Conservation (phyloP, 2,329 filamentous ascomycete genomes). For the Rutstroemia sp. region DNA sequence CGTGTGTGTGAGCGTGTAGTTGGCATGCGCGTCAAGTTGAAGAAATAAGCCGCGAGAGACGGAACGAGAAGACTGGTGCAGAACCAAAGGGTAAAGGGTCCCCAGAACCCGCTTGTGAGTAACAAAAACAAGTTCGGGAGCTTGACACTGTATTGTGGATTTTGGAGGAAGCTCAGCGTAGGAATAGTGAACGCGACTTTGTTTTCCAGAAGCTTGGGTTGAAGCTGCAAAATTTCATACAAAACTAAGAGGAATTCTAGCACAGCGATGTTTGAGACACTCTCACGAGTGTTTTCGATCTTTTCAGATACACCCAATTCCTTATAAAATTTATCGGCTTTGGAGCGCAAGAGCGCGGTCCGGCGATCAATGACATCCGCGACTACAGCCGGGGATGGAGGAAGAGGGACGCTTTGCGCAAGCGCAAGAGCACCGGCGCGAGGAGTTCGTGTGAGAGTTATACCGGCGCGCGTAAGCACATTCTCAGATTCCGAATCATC, state of each 20-base stretch:
- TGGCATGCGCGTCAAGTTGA: conserved; percentile 67
- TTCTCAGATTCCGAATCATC: conserved; percentile 29
- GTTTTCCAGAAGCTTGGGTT: conserved; percentile 62
- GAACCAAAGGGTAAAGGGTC: conserved; percentile 68
- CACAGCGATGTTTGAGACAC: conserved; percentile 63
- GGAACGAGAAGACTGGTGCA: conserved; percentile 66
- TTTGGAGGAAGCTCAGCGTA: conserved; percentile 46
- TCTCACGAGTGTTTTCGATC: conserved; percentile 59
- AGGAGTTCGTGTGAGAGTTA: conserved; percentile 27
- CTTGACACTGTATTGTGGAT: conserved; percentile 52
- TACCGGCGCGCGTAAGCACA: conserved; percentile 22
- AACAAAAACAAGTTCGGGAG: conserved; percentile 77
- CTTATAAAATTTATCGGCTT: conserved; percentile 56
- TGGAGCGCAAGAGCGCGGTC: conserved; percentile 57
- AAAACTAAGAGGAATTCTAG: conserved; percentile 61
- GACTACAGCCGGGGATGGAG: conserved; percentile 72
- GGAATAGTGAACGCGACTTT: conserved; percentile 68
- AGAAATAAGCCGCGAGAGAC: conserved; percentile 71
- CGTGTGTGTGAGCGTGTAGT: conserved; percentile 34
- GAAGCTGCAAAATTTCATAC: conserved; percentile 65
- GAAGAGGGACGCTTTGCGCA: conserved; percentile 57
- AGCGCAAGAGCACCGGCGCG: conserved; percentile 31
- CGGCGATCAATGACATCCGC: conserved; percentile 69
- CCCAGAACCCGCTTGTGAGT: conserved; percentile 75
- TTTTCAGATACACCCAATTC: conserved; percentile 59